Base-by-base conservation (phyloP, 2,329 filamentous ascomycete genomes). In the Chaetothyriales sp. region DNA sequence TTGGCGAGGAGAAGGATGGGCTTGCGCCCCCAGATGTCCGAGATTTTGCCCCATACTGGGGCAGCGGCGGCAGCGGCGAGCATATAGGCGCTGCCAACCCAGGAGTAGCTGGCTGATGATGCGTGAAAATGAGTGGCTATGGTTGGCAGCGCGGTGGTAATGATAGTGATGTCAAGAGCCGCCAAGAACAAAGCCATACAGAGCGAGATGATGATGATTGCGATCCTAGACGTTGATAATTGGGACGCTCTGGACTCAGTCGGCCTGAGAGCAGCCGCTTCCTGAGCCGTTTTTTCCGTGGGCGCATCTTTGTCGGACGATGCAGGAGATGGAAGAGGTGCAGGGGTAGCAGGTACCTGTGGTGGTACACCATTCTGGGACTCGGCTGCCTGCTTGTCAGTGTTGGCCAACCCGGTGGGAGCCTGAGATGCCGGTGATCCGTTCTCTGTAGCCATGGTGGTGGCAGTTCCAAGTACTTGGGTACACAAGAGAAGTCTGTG, bases 1-100 rank as follows among this genome's bases (percentile, higher is more conserved):
- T 82, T 81, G 18, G 79, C 79, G 2, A 75, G 59, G 13, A 85
- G 67, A 28, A 85, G 67, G 47, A 82, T 73, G 10, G 75, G 75
- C 59, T 84, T 85, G 43, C 82, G 71, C 2, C 82, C 81, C 67
- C 77, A 84, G 53, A 85, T 83, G 57, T 85, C 82, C 45, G 77
- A 79, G 19, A 82, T 66, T 60, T 82, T 82, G 19, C 78, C 78
- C 77, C 78, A 82, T 29, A 77, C 70, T 1, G 77, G 77, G 2
- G 76, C 75, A 18, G 74, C 68, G 13, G 70, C 64, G 19, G 72
- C 67, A 57, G 72, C 70, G 49, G 67, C 69, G 49, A 74, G 62
- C 15, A 74, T 63, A 57, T 70, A 73, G 8, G 70, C 68, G 15
- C 69, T 71, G 18, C 70, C 70, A 55, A 74, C 71, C 71, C 70